Base-by-base conservation (phyloP, 1,139 yeast genomes). In the Blastobotrys illinoisensis region DNA sequence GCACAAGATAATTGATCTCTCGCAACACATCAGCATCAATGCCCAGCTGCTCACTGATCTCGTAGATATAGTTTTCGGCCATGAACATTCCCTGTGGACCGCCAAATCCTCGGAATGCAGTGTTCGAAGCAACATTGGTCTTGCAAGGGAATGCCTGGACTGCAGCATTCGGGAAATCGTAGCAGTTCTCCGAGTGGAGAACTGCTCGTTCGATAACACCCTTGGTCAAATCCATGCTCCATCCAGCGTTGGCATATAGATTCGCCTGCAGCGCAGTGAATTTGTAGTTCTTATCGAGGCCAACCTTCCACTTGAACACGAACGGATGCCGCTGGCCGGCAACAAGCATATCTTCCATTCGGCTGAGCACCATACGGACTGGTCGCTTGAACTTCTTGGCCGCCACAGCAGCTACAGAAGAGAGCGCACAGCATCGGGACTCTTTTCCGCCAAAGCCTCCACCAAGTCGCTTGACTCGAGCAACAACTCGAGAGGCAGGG, bases 371-470 rank as follows among this genome's bases (percentile, higher is more conserved):
- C 68, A 75, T 67, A 49, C 79, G 64, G 5, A 75, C 74, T 1
- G 79, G 79, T 49, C 73, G 64, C 49, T 67, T 67, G 61, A 67
- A 72, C 58, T 75, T 74, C 54, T 67, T 74, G 5, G 86, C 85
- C 16, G 84, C 85, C 14, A 82, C 78, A 1, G 84, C 79, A 0
- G 82, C 77, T 44, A 77, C 65, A n/a, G 74, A 68, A n/a, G 78
- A 71, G 20, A 71, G 62, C 54, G 71, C 75, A 19, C 74, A 67
- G 56, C 73, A 62, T 64, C 82, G 54, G 61, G 79, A 63, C 65
- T 80, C 74, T 59, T 85, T 78, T 21, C 87, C 87, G 16, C 87
- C 87, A 57, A 82, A 75, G 0, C 87, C 87, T 43, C 87, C 87
- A 21, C 86, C 87, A 14, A 82, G 66, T 53, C 87, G 70, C 59